Percentiles rank a stretch among this genome's conserved stretches.
Conservation (phyloP, 2,329 filamentous ascomycete genomes). For the Trichoderma sp. region DNA sequence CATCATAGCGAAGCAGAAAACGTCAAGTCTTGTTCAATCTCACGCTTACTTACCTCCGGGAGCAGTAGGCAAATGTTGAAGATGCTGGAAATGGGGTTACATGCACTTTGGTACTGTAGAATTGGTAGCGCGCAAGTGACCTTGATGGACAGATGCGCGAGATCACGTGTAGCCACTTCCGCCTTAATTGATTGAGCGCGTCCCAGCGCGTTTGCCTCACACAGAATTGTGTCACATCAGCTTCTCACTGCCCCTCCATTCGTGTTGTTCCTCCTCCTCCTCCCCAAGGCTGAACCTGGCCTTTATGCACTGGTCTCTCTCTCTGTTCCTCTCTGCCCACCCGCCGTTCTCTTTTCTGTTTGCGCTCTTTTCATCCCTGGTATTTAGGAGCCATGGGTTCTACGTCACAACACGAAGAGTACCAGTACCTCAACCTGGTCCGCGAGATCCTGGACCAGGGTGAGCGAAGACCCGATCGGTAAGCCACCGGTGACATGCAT, state of each 20-base stretch:
- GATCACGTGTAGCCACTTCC: slow-evolving; percentile 11
- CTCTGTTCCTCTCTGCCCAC: background rate
- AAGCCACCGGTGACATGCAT: slow-evolving; percentile 31
- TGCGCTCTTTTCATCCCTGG: background rate
- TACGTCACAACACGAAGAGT: slow-evolving; percentile 71
- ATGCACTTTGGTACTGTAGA: too few relatives aligned
- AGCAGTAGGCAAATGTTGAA: too few relatives aligned
- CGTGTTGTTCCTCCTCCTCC: background rate
- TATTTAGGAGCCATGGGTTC: background rate
- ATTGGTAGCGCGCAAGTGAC: background rate
- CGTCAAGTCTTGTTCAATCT: too few relatives aligned
- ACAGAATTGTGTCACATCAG: background rate
- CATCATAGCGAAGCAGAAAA: too few relatives aligned
- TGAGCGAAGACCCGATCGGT: slow-evolving; percentile 88
- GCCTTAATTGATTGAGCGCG: background rate
- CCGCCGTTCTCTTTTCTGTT: background rate
- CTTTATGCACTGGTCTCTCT: background rate
- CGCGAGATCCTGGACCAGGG: slow-evolving; percentile 79
- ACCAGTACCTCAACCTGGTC: slow-evolving; percentile 91
- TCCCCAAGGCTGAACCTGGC: too few relatives aligned
- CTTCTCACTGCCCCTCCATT: background rate
- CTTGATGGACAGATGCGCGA: slow-evolving; percentile 13
- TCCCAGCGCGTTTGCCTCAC: slow-evolving; percentile 2
- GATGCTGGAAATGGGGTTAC: too few relatives aligned
- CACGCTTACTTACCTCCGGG: too few relatives aligned